These are phyloP conservation scores for Cadophora gregata DNA, from an alignment of 2,329 filamentous ascomycete genomes.

Conservation along the genomic window DNA sequence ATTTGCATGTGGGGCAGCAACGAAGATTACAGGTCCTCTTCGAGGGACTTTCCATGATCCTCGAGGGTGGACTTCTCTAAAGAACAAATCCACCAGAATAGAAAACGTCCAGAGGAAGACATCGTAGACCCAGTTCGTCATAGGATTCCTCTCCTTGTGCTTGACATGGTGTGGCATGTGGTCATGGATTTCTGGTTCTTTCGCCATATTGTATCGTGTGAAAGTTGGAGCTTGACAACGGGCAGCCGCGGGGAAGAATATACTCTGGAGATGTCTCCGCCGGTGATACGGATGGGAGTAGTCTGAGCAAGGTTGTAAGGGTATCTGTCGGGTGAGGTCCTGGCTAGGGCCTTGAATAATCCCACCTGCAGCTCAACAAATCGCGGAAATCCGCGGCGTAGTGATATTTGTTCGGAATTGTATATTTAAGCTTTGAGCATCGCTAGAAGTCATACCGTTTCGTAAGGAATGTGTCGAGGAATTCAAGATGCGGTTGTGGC, in stretches of 20 bases:
- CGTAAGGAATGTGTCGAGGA: not conserved
- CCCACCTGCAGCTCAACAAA: constrained; percentile 26
- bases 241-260: not conserved
- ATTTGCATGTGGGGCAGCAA: constrained; percentile 96
- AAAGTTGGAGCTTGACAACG: not conserved
- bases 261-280: constrained; percentile 3
- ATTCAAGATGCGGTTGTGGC: not conserved
- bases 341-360: constrained; percentile 13
- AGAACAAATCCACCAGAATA: constrained; percentile 93
- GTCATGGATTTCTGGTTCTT: constrained; percentile 33
- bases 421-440: not conserved
- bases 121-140: constrained; percentile 79
- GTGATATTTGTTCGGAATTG: not conserved
- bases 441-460: constrained; percentile 9
- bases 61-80: constrained; percentile 93
- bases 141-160: constrained; percentile 66
- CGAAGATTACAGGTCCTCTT: constrained; percentile 88
- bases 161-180: constrained; percentile 33
- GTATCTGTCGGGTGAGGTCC: constrained; percentile 18
- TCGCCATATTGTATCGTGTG: constrained; percentile 28
- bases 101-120: constrained; percentile 78
- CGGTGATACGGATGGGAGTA: not conserved
- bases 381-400: constrained; percentile 14
- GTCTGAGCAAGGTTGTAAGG: constrained; percentile 1
- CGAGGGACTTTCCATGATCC: constrained; percentile 94